Percentiles rank a stretch among this genome's conserved stretches.
Evolutionary conservation across 1,284 basidiomycete species (phyloP).

Genomic region (Hypsizygus ulmarius): DNA sequence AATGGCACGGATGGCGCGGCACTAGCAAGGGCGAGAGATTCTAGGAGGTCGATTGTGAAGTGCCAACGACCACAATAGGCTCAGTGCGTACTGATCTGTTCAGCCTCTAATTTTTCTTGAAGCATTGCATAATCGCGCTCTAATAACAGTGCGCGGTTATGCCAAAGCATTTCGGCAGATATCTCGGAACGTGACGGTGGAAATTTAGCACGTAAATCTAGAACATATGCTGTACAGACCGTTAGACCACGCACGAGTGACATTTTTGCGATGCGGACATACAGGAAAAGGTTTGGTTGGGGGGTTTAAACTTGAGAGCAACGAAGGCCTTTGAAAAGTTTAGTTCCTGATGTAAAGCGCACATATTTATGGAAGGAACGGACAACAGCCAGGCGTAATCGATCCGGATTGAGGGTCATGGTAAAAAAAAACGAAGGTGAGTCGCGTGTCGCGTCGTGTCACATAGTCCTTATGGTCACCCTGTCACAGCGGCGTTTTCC

Average conservation of each 20-base stretch:
- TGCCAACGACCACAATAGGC: background rate
- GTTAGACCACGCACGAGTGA: background rate
- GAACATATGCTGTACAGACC: conserved; percentile 38
- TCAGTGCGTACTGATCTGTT: conserved; percentile 39
- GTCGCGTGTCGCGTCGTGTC: background rate
- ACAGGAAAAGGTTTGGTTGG: conserved; percentile 42
- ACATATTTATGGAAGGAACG: conserved; percentile 10
- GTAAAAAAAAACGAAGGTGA: background rate
- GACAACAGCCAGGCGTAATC: conserved; percentile 31
- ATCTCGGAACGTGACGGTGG: conserved; percentile 26
- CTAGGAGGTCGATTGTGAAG: conserved; percentile 3
- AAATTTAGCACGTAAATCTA: conserved; percentile 42
- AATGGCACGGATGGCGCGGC: background rate
- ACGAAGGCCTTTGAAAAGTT: conserved; percentile 35
- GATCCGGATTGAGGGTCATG: conserved; percentile 22
- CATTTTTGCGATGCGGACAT: conserved; percentile 9
- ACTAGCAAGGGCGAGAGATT: conserved; percentile 12
- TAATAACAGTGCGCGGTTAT: conserved; percentile 41
- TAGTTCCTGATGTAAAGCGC: background rate
- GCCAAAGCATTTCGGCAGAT: conserved; percentile 38
- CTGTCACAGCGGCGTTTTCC: background rate
- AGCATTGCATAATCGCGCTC: conserved; percentile 40
- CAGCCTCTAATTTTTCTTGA: conserved; percentile 38
- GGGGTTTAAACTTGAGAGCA: conserved; percentile 40
- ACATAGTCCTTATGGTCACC: conserved; percentile 1